Percentiles rank a stretch among this genome's conserved stretches.
Evolutionary conservation across 176 grass and related monocot species (phyloP).

Genomic region (Cenchrus fungigraminus): DNA sequence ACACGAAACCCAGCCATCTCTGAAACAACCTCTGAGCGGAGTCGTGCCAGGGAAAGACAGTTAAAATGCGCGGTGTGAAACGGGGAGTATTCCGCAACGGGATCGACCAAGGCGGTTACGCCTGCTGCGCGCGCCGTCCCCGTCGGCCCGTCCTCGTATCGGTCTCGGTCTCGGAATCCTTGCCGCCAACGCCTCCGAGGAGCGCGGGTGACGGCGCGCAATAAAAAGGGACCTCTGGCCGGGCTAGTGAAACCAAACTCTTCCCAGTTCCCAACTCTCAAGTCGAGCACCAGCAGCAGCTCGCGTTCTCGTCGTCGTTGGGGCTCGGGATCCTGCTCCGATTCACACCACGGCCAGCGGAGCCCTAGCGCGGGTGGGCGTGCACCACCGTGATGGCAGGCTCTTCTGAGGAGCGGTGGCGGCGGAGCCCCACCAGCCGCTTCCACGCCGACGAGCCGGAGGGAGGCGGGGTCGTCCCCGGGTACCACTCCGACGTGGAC

Average conservation of each 20-base stretch:
- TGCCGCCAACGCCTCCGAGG: not conserved
- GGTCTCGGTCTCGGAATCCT: not conserved
- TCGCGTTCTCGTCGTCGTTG: not conserved
- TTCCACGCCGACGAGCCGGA: slow-evolving; percentile 6
- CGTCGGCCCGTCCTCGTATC: slow-evolving; percentile 1
- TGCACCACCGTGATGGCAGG: not conserved
- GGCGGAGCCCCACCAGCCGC: not conserved
- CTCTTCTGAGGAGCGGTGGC: not conserved
- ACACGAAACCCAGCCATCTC: not conserved
- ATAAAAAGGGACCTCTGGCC: not conserved
- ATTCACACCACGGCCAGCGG: not conserved
- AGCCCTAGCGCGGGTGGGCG: not conserved
- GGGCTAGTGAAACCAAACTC: not conserved
- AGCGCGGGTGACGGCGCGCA: not conserved
- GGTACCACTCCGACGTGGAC: not conserved
- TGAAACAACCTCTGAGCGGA: not conserved
- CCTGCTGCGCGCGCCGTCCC: too few relatives aligned
- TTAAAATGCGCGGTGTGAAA: not conserved
- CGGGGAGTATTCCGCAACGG: not conserved
- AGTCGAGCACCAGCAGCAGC: not conserved
- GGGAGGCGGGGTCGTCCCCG: slow-evolving; percentile 25
- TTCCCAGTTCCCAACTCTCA: not conserved
- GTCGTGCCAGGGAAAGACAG: not conserved
- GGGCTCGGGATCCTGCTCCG: not conserved
- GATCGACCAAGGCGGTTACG: not conserved